phyloP scores from a whole-genome alignment of 345 rosid species.

The Hypericum perforatum region DNA sequence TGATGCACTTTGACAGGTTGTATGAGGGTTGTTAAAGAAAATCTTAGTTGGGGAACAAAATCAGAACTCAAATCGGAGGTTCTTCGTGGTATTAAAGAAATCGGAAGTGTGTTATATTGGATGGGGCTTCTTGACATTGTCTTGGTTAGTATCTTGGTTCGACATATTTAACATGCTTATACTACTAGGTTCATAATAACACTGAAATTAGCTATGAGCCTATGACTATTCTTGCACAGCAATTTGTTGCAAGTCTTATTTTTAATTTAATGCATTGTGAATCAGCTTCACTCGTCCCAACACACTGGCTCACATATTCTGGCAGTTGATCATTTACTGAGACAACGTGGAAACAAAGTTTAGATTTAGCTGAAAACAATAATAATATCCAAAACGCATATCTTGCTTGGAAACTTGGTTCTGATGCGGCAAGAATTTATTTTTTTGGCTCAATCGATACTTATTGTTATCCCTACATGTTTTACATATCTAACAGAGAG shows the following conservation, averaged over 20 bases:
- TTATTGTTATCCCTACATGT: conserved; percentile 12
- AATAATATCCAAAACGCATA: too few relatives aligned
- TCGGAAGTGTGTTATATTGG: conserved; percentile 87
- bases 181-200: too few relatives aligned
- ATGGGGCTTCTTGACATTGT: conserved; percentile 93
- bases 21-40: conserved; percentile 86
- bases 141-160: conserved; percentile 51
- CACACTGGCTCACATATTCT: too few relatives aligned
- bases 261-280: too few relatives aligned
- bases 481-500: conserved; percentile 50
- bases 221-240: too few relatives aligned
- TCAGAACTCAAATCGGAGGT: conserved; percentile 87
- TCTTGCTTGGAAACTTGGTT: too few relatives aligned
- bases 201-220: too few relatives aligned
- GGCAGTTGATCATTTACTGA: too few relatives aligned
- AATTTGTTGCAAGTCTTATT: too few relatives aligned
- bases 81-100: conserved; percentile 83
- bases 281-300: too few relatives aligned
- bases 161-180: conserved; percentile 6
- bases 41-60: conserved; percentile 82
- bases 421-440: conserved; percentile 1
- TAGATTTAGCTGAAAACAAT: too few relatives aligned
- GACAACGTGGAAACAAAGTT: too few relatives aligned
- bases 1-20: conserved; percentile 43
- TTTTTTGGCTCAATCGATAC: conserved; percentile 4